These are phyloP conservation scores for Tylopilus sp. DNA, from an alignment of 768 basidiomycete genomes.

Conservation along the genomic window DNA sequence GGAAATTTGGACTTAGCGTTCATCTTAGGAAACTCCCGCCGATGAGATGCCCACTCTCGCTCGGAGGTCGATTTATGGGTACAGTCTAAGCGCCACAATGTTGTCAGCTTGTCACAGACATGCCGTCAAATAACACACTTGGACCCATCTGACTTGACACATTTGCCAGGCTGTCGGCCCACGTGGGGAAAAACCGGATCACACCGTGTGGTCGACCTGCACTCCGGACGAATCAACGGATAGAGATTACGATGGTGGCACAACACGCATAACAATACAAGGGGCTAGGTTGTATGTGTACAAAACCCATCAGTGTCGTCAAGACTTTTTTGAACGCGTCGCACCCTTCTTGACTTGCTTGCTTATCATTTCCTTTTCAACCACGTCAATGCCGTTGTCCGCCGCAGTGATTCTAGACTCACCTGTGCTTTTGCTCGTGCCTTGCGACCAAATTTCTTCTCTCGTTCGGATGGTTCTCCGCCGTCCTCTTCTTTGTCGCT, in stretches of 20 bases:
- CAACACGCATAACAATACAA: slow-evolving; percentile 17
- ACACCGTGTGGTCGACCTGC: not conserved
- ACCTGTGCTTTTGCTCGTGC: slow-evolving; percentile 42
- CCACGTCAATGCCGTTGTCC: not conserved
- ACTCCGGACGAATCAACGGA: slow-evolving; percentile 4
- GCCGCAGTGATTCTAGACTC: slow-evolving; percentile 3
- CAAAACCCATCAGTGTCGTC: slow-evolving; percentile 9
- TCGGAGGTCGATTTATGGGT: not conserved
- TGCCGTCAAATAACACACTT: not conserved
- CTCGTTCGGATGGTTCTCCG: slow-evolving; percentile 28
- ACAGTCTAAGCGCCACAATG: not conserved
- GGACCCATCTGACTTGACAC: too few species aligned
- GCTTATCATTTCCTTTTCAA: slow-evolving; percentile 31
- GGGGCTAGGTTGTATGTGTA: slow-evolving; percentile 7
- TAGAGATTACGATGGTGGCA: slow-evolving; percentile 7
- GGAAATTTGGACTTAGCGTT: not conserved
- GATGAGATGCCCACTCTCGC: not conserved
- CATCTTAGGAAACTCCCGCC: not conserved
- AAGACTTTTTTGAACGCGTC: slow-evolving; percentile 24
- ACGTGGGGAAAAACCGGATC: not conserved
- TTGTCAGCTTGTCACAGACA: not conserved
- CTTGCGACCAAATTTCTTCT: slow-evolving; percentile 37
- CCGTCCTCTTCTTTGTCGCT: slow-evolving; percentile 30
- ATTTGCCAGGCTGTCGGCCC: too few species aligned
- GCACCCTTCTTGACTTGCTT: slow-evolving; percentile 22